phyloP scores from a whole-genome alignment of 1,139 yeast species.

The Yarrowia galli region DNA sequence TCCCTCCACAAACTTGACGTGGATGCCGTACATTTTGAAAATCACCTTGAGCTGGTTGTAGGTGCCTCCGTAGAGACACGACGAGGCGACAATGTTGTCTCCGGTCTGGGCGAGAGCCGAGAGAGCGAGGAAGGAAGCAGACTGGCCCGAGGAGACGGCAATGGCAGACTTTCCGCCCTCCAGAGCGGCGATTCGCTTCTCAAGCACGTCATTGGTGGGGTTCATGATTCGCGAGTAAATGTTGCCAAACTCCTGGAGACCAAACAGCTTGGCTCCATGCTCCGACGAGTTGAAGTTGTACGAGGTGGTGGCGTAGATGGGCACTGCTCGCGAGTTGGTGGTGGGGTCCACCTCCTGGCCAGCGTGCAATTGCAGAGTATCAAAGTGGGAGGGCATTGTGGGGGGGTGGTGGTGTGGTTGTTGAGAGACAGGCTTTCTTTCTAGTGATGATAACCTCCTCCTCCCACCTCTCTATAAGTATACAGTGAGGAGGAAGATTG shows the following conservation, averaged over 20 bases:
- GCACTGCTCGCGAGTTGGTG: slow-evolving; percentile 82
- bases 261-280: slow-evolving; percentile 91
- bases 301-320: slow-evolving; percentile 75
- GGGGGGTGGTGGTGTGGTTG: background rate
- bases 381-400: slow-evolving; percentile 63
- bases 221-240: slow-evolving; percentile 90
- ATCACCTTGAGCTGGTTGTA: slow-evolving; percentile 94
- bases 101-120: slow-evolving; percentile 86
- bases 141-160: slow-evolving; percentile 94
- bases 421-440: background rate
- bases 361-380: slow-evolving; percentile 92
- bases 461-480: slow-evolving; percentile 5
- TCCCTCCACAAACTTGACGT: slow-evolving; percentile 82
- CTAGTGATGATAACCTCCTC: too few relatives aligned
- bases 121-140: slow-evolving; percentile 88
- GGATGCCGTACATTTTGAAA: slow-evolving; percentile 86
- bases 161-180: slow-evolving; percentile 93
- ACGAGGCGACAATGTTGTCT: slow-evolving; percentile 85
- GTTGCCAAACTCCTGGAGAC: slow-evolving; percentile 79
- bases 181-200: slow-evolving; percentile 87
- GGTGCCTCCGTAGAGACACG: slow-evolving; percentile 95
- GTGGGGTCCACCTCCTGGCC: slow-evolving; percentile 73
- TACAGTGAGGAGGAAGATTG: background rate
- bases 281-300: slow-evolving; percentile 85
- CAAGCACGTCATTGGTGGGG: slow-evolving; percentile 92